Evolutionary conservation across 169 alveolate species (phyloP).

Genomic region (Eimeria nieschulzi): DNA sequence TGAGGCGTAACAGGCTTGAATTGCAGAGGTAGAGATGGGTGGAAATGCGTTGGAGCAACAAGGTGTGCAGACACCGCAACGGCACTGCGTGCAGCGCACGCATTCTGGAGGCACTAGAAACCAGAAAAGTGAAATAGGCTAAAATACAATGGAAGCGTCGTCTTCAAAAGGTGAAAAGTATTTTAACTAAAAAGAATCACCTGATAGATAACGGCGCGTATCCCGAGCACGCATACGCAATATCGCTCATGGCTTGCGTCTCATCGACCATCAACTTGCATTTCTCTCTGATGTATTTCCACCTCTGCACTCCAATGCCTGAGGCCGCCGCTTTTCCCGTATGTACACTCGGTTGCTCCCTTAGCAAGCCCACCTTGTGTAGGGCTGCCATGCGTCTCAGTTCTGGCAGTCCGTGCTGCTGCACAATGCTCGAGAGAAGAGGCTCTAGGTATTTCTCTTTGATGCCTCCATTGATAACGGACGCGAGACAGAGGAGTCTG

Average conservation of each 20-base stretch:
- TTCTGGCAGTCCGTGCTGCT: slow-evolving; percentile 78
- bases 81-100: no score
- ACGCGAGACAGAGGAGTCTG: slow-evolving; percentile 79
- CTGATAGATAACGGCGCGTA: slow-evolving; percentile 80
- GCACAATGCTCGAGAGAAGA: slow-evolving; percentile 65
- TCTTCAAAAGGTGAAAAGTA: no score
- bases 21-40: no score
- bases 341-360: slow-evolving; percentile 37
- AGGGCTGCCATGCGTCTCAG: slow-evolving; percentile 73
- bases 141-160: no score
- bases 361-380: slow-evolving; percentile 79
- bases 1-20: no score
- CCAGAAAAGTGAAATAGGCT: no score
- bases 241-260: slow-evolving; percentile 74
- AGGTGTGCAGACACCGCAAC: neutral
- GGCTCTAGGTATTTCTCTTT: slow-evolving; percentile 70
- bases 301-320: slow-evolving; percentile 49
- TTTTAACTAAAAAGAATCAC: neutral
- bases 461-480: slow-evolving; percentile 78
- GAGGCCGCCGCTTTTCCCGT: neutral
- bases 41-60: no score
- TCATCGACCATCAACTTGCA: slow-evolving; percentile 78
- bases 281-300: slow-evolving; percentile 68
- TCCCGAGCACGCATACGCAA: slow-evolving; percentile 82
- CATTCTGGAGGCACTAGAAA: no score